phyloP scores from a whole-genome alignment of 208 protist genomes.

The Crithidia acanthocephali region DNA sequence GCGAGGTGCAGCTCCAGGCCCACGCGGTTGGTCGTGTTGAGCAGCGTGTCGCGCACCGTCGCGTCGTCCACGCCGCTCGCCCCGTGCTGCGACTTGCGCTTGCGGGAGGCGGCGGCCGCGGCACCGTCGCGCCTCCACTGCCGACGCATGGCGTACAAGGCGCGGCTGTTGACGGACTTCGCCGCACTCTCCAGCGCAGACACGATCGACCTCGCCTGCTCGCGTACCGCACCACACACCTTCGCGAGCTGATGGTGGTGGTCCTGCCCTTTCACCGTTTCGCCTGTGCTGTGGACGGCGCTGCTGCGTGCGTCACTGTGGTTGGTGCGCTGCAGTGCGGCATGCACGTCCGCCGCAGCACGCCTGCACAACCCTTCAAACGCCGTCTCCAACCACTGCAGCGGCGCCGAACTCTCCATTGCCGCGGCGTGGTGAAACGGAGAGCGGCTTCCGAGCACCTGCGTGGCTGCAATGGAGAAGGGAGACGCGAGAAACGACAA shows the following conservation, averaged over 20 bases:
- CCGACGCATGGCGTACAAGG: slow-evolving; percentile 13
- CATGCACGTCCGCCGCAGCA: slow-evolving; percentile 7
- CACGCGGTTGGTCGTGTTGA: slow-evolving; percentile 34
- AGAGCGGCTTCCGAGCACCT: not conserved
- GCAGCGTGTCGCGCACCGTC: slow-evolving; percentile 33
- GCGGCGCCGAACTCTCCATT: slow-evolving; percentile 6
- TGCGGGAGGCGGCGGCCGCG: slow-evolving; percentile 3
- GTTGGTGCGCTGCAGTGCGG: not conserved
- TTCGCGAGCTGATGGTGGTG: not conserved
- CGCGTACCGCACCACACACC: not conserved
- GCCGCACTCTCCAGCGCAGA: slow-evolving; percentile 19
- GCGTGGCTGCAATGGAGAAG: slow-evolving; percentile 14
- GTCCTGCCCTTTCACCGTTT: too few species aligned
- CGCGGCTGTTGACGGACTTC: slow-evolving; percentile 6
- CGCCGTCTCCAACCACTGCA: slow-evolving; percentile 32
- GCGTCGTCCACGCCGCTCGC: not conserved
- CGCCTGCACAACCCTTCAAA: slow-evolving; percentile 28
- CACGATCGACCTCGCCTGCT: slow-evolving; percentile 14
- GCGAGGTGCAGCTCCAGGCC: slow-evolving; percentile 37
- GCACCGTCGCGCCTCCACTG: slow-evolving; percentile 15
- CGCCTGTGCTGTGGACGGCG: too few species aligned
- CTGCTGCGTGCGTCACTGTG: too few species aligned
- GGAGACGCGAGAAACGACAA: slow-evolving; percentile 24
- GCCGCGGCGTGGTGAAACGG: not conserved
- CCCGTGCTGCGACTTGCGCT: slow-evolving; percentile 12